A percentile compares a stretch with the other conserved stretches of the same genome.
Conservation (phyloP, 2,329 filamentous ascomycete species). For the Colletotrichum eleusines region DNA sequence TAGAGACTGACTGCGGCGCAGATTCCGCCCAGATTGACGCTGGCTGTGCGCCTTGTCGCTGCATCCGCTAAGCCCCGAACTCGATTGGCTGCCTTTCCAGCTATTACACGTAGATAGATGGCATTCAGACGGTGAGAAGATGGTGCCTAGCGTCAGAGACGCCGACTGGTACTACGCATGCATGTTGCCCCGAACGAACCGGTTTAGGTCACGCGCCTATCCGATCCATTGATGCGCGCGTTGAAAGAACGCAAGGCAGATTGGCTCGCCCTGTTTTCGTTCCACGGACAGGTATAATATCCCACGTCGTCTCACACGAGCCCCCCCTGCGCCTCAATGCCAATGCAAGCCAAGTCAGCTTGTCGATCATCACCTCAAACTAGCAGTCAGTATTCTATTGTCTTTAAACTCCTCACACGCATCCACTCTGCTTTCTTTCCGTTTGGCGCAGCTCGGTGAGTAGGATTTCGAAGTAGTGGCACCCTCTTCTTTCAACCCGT, state of each 20-base stretch:
- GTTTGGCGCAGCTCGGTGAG: background rate
- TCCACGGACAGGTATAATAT: background rate
- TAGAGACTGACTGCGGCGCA: slow-evolving; percentile 6
- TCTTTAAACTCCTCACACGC: background rate
- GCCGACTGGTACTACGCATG: background rate
- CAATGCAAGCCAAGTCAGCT: background rate
- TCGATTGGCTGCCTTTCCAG: slow-evolving; percentile 9
- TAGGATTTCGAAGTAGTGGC: background rate
- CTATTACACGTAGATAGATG: too few relatives aligned
- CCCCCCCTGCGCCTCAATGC: slow-evolving; percentile 14
- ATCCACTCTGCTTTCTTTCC: background rate
- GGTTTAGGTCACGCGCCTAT: background rate
- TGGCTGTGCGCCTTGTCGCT: background rate
- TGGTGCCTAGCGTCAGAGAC: slow-evolving; percentile 19
- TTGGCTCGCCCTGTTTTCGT: slow-evolving; percentile 20
- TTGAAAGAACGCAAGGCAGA: slow-evolving; percentile 23
- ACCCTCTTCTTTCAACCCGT: background rate
- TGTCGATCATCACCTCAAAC: background rate
- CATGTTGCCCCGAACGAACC: background rate
- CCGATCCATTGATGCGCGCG: background rate
- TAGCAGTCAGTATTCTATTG: background rate
- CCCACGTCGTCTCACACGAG: background rate
- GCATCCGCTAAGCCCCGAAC: slow-evolving; percentile 16
- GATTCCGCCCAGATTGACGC: slow-evolving; percentile 10
- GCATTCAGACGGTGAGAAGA: background rate